phyloP scores from a whole-genome alignment of 352 stramenopile species.

The Albugo candida region DNA sequence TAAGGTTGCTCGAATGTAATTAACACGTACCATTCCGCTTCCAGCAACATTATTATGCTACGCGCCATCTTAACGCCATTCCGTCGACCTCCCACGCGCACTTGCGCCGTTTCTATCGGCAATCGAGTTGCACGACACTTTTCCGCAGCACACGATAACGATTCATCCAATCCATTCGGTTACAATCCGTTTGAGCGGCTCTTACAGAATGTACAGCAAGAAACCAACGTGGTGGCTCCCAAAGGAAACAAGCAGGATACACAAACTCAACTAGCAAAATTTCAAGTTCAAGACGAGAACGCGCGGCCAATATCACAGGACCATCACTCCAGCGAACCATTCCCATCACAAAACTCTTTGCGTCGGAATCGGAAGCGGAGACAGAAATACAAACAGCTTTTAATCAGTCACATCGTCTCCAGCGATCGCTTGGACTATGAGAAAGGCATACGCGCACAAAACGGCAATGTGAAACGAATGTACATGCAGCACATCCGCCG shows the following conservation, averaged over 20 bases:
- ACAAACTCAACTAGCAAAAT: not conserved
- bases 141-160: not conserved
- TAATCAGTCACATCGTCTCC: constrained; percentile 11
- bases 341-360: not conserved
- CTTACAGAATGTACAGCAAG: constrained; percentile 16
- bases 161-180: constrained; percentile 4
- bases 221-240: not conserved
- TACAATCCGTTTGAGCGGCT: constrained; percentile 44
- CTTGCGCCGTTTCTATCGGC: too few relatives aligned
- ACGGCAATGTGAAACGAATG: constrained; percentile 26
- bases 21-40: too few relatives aligned
- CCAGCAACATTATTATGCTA: too few relatives aligned
- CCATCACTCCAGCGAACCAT: not conserved
- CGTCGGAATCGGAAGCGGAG: not conserved
- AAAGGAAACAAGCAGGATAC: not conserved
- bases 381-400: constrained; percentile 2
- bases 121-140: too few relatives aligned
- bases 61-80: too few relatives aligned
- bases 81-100: too few relatives aligned
- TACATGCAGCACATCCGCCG: constrained; percentile 37
- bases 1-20: too few relatives aligned
- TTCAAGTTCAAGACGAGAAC: not conserved
- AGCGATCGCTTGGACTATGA: constrained; percentile 49
- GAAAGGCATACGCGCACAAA: constrained; percentile 31
- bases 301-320: not conserved